Base-by-base conservation (phyloP, 2,329 filamentous ascomycete species). In the Parastagonospora avenae region DNA sequence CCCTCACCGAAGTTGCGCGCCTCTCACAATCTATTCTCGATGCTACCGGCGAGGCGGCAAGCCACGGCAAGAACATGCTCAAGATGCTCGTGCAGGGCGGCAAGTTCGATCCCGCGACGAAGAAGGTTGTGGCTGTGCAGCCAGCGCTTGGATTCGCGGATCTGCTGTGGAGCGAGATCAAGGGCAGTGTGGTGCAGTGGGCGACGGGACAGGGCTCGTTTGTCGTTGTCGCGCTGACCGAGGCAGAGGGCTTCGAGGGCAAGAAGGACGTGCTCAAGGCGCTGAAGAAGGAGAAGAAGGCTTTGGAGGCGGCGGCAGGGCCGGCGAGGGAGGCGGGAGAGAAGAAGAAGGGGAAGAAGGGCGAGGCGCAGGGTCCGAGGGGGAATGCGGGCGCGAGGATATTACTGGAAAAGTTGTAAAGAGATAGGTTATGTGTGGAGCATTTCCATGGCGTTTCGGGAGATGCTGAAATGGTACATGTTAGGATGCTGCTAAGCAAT, bases 61-160 rank as follows among this genome's bases (percentile, higher is more conserved):
- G 63, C 81, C 83, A 32, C 81, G 62, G 89, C 86, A 35, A 91
- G 90, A 88, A 91, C 52, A 89, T 97, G 87, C 82, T 97, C 65
- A 97, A 96, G 78, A 89, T 89, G 0, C 83, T 99, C 7, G 92
- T 97, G 19, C 88, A 91, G 47, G 94, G 94, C 36, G 94, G 95
- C 24, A 87, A 86, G 50, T 99, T 90, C 70, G 91, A 97, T 74
- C 85, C 85, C 54, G 81, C 81, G 37, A 81, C 85, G 2, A 91
- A 91, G 74, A 85, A 68, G 44, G 74, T 94, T 38, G 82, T 89
- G 64, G 84, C 85, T 16, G 82, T 89, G 2, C 85, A 92, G 42
- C 91, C 92, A 12, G 82, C 90, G 7, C 80, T 97, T 48, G 82
- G 87, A 42, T 99, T 99, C 71, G 86, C 90, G 53, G 83, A 89